Percentiles rank a stretch among this genome's conserved stretches.
These are phyloP conservation scores for Aspergillus ochraceus DNA, from an alignment of 2,329 filamentous ascomycete species.

Conservation along the genomic window DNA sequence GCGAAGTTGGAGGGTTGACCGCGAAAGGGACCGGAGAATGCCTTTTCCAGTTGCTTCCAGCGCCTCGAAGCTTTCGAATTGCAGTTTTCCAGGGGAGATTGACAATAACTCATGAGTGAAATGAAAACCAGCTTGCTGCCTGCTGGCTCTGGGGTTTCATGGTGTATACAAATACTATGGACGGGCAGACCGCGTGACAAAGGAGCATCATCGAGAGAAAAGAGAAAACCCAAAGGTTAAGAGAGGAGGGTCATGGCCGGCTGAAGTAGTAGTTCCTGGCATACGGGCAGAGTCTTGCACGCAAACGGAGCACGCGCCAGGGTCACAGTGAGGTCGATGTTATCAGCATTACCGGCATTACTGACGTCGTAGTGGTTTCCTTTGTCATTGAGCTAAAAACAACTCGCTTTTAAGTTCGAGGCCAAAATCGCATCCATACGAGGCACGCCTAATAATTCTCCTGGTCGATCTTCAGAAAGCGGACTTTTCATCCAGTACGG, in stretches of 20 bases:
- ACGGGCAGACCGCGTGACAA: conserved; percentile 28
- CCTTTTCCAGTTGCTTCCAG: conserved; percentile 6
- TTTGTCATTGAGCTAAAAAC: not conserved
- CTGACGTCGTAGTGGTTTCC: not conserved
- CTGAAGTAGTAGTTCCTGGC: conserved; percentile 27
- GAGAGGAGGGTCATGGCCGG: conserved; percentile 28
- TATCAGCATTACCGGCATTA: conserved; percentile 34
- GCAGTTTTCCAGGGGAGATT: conserved; percentile 10
- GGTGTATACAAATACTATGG: conserved; percentile 25
- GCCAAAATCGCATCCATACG: conserved; percentile 6
- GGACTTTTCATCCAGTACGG: not conserved
- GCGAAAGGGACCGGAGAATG: conserved; percentile 10
- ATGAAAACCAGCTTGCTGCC: conserved; percentile 12
- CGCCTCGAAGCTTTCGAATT: conserved; percentile 11
- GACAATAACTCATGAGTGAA: conserved; percentile 17
- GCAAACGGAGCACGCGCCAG: conserved; percentile 30
- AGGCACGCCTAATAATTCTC: not conserved
- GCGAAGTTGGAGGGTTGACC: conserved; percentile 15
- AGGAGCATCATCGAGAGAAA: conserved; percentile 8
- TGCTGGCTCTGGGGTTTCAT: conserved; percentile 20
- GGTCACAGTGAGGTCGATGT: conserved; percentile 29
- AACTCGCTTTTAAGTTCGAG: not conserved
- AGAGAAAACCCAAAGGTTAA: not conserved
- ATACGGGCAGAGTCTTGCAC: conserved; percentile 16
- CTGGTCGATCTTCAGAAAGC: conserved; percentile 2